Evolutionary conservation across 1,284 basidiomycete species (phyloP), one percentile per base, ranked within the genome.

Genomic region (Paramarasmius palmivorus): DNA sequence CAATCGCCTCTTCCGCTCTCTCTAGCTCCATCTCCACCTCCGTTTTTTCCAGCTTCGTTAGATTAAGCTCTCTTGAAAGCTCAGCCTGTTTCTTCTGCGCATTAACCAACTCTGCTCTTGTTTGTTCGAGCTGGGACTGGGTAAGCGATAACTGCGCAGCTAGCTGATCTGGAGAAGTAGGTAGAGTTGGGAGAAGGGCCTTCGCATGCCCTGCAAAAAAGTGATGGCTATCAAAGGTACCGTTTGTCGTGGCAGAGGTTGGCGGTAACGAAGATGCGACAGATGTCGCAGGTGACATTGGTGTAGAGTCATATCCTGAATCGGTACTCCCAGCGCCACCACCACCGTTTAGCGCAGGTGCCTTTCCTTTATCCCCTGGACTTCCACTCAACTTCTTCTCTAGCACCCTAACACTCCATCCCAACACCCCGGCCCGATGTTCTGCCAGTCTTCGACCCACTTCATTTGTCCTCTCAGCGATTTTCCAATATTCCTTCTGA

Each of bases 371-470:
- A 57, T 23, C 55, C 55, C 29, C 58, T 56, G 20, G 57, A 36
- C 49, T 52, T 4, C 73, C 68, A 2, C 68, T 68, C 41, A 75
- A 68, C 63, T 82, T 83, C 63, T 79, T 79, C 73, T 92, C 90
- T 66, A 90, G 75, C 56, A 69, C 81, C 40, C 82, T 77, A 14
- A 92, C 77, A 3, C 86, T 85, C 56, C 81, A 75, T 49, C 86
- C 84, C n/a, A 92, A 79, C 1, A 92, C 88, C 1, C 82, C 86
- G 0, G 90, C 84, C 15, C 89, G 82, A 65, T 92, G 90, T 66
- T 92, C 88, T 52, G 91, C 76, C 12, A 92, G 70, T 52, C 74
- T 76, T 51, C 75, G 79, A 56, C 81, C 72, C 15, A 89, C 74
- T 38, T 89, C 85, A 63, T 75, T 78, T 23, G 76, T 72, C 40